A percentile compares a stretch with the other conserved stretches of the same genome.
Evolutionary conservation across 2,329 filamentous ascomycete genomes (phyloP).

Genomic region (Stachybotrys elegans): DNA sequence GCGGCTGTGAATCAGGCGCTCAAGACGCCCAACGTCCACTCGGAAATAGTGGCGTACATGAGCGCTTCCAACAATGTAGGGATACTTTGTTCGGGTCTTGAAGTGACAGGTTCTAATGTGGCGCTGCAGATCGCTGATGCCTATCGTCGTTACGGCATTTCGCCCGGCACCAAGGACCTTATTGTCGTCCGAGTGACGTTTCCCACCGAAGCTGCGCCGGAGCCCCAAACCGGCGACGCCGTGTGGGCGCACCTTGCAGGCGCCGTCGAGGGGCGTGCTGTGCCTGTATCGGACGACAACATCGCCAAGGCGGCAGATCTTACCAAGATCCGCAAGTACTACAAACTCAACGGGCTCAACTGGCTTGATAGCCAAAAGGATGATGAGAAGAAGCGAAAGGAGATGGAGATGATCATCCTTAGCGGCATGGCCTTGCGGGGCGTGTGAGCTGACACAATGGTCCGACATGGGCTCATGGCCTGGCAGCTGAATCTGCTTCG

Average conservation of each 20-base stretch:
- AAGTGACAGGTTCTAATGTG: no score
- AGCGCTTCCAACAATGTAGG: conserved; percentile 76
- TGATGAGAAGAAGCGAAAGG: conserved; percentile 36
- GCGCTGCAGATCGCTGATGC: conserved; percentile 73
- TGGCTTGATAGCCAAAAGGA: conserved; percentile 43
- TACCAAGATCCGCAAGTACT: conserved; percentile 72
- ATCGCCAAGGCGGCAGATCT: conserved; percentile 58
- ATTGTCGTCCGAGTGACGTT: conserved; percentile 74
- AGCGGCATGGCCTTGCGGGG: conserved; percentile 65
- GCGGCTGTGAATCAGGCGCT: conserved; percentile 55
- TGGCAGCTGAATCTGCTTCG: no score
- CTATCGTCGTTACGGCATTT: conserved; percentile 83
- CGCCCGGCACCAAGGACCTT: conserved; percentile 64
- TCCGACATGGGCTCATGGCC: no score
- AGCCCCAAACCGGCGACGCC: conserved; percentile 37
- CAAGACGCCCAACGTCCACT: conserved; percentile 81
- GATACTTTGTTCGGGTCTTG: no score
- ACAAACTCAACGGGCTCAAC: conserved; percentile 68
- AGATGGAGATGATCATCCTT: conserved; percentile 66
- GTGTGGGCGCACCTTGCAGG: conserved; percentile 55
- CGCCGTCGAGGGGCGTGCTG: conserved; percentile 56
- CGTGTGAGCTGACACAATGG: conserved; percentile 15
- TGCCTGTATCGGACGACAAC: conserved; percentile 58
- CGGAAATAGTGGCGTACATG: conserved; percentile 77
- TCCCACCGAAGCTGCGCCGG: conserved; percentile 35